These are phyloP conservation scores for Talaromyces sp. DNA, from an alignment of 2,329 filamentous ascomycete genomes.

Conservation along the genomic window DNA sequence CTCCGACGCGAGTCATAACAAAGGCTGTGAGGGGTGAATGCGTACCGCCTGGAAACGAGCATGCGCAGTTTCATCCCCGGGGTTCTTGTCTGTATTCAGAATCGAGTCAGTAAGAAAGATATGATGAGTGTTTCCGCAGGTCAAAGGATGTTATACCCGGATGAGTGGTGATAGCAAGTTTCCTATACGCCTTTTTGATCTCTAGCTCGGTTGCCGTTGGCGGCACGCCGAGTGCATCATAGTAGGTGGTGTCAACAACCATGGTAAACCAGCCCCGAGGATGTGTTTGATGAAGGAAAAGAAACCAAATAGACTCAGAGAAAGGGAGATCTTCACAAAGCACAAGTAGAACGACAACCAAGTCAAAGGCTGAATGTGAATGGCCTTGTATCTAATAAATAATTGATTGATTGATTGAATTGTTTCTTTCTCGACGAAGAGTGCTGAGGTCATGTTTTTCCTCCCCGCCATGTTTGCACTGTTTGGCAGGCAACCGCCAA, in stretches of 20 bases:
- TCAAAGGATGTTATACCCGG: constrained; percentile 55
- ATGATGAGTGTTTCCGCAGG: neutral
- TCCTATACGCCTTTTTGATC: constrained; percentile 96
- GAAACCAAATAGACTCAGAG: neutral
- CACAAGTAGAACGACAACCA: neutral
- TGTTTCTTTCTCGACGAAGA: neutral
- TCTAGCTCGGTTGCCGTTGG: constrained; percentile 83
- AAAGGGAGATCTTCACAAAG: too few species aligned
- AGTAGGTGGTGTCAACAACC: constrained; percentile 85
- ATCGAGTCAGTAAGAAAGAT: constrained; percentile 10
- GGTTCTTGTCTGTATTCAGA: constrained; percentile 76
- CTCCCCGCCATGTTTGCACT: constrained; percentile 15
- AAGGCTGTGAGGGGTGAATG: constrained; percentile 9
- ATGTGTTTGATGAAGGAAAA: neutral
- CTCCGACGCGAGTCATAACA: neutral
- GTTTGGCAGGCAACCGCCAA: constrained; percentile 9
- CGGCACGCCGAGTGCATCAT: constrained; percentile 78
- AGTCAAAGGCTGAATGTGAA: neutral
- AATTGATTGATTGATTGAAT: too few species aligned
- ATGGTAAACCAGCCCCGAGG: constrained; percentile 45
- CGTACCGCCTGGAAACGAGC: constrained; percentile 84
- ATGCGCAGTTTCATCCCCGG: constrained; percentile 87
- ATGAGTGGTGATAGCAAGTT: constrained; percentile 88
- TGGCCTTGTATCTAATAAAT: too few species aligned
- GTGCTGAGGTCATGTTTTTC: constrained; percentile 12